These are phyloP conservation scores for Stephania yunnanensis DNA, from an alignment of 164 flowering plant species.

Conservation along the genomic window DNA sequence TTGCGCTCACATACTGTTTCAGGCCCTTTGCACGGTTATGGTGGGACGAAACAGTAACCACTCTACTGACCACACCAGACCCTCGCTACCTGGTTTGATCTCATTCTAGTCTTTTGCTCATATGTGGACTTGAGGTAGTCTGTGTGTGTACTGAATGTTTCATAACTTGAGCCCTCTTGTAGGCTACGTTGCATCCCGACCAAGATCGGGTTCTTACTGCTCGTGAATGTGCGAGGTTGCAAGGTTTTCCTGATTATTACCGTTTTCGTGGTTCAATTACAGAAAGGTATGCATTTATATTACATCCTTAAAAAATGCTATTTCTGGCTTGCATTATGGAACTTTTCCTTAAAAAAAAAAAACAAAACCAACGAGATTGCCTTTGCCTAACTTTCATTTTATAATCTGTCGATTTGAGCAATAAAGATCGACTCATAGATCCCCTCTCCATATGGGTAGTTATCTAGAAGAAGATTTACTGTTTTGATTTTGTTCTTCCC, in stretches of 20 bases:
- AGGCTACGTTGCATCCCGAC: slow-evolving; percentile 55
- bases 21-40: slow-evolving; percentile 64
- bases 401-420: not conserved
- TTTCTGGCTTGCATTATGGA: not conserved
- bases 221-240: slow-evolving; percentile 56
- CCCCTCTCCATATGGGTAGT: too few relatives aligned
- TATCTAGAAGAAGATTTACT: too few relatives aligned
- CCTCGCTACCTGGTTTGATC: slow-evolving; percentile 35
- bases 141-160: not conserved
- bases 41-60: slow-evolving; percentile 71
- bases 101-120: not conserved
- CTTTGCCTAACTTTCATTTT: not conserved
- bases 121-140: not conserved
- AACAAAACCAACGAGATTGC: not conserved
- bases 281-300: slow-evolving; percentile 30
- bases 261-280: slow-evolving; percentile 40
- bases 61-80: slow-evolving; percentile 39
- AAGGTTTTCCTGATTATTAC: slow-evolving; percentile 62
- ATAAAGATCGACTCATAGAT: not conserved
- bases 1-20: slow-evolving; percentile 3
- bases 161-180: not conserved
- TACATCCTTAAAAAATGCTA: not conserved
- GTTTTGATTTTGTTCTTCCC: too few relatives aligned
- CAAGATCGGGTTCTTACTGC: slow-evolving; percentile 54
- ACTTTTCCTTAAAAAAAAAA: not conserved